phyloP scores from a whole-genome alignment of 148 eudicot species.

The Talinum fruticosum region DNA sequence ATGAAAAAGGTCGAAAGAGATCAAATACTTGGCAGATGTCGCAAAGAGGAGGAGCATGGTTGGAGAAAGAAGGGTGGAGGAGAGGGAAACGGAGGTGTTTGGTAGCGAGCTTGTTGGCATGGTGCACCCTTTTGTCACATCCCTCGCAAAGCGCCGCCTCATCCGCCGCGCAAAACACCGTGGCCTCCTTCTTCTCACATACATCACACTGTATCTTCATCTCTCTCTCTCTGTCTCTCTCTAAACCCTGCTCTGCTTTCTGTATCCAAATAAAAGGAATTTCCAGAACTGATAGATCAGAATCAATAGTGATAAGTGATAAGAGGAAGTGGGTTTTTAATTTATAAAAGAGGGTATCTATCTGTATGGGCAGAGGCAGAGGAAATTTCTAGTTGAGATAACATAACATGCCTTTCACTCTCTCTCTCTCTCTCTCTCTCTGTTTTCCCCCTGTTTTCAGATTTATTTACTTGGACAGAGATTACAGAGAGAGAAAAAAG shows the following conservation, averaged over 20 bases:
- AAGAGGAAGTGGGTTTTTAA: background rate
- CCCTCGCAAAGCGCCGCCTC: conserved; percentile 72
- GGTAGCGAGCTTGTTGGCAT: conserved; percentile 68
- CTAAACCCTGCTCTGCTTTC: too few relatives aligned
- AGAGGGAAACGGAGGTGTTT: conserved; percentile 72
- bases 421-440: too few relatives aligned
- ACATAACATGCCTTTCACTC: conserved; percentile 21
- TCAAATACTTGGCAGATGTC: conserved; percentile 71
- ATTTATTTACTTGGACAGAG: background rate
- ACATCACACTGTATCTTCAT: conserved; percentile 94
- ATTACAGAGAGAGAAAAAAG: background rate
- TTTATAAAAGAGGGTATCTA: background rate
- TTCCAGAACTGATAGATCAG: conserved; percentile 12
- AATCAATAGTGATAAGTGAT: background rate
- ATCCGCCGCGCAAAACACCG: conserved; percentile 74
- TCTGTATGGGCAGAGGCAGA: conserved; percentile 1
- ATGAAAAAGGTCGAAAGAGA: background rate
- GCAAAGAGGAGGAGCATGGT: conserved; percentile 44
- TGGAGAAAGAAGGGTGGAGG: conserved; percentile 41
- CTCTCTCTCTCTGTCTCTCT: conserved; percentile 9
- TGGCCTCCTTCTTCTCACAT: conserved; percentile 63
- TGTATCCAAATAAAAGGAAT: background rate
- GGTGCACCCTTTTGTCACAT: conserved; percentile 68
- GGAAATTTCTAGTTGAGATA: conserved; percentile 11
- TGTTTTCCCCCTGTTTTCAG: background rate